Conservation (phyloP, 2,329 filamentous ascomycete genomes). For the Xylariaceae sp. region DNA sequence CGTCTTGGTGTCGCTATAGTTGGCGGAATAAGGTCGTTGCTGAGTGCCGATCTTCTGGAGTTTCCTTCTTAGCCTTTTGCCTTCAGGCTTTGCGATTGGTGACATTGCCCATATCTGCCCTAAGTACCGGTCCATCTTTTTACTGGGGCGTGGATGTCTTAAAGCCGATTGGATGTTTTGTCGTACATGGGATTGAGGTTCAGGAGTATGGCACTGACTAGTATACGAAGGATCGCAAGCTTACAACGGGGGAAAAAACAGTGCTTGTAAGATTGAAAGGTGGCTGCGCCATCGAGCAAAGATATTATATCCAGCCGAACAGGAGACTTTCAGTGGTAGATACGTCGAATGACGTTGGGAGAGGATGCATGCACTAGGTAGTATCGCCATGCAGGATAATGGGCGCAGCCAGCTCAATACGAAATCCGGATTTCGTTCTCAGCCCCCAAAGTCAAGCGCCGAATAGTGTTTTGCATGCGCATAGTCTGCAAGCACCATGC, state of each 20-base stretch:
- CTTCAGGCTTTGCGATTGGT: constrained; percentile 34
- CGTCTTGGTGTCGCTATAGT: constrained; percentile 32
- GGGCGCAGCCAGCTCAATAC: constrained; percentile 35
- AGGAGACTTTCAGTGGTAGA: background rate
- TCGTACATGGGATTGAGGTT: background rate
- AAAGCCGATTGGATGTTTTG: constrained; percentile 5
- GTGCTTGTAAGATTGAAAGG: too few relatives aligned
- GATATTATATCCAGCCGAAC: constrained; percentile 21
- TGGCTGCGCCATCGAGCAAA: background rate
- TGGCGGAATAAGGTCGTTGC: constrained; percentile 32
- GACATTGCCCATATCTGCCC: constrained; percentile 29
- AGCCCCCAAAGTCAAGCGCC: constrained; percentile 10
- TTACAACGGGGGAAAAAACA: background rate
- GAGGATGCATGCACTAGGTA: constrained; percentile 7
- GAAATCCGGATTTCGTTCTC: constrained; percentile 38
- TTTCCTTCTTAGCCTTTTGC: constrained; percentile 41
- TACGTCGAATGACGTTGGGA: constrained; percentile 23
- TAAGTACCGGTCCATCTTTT: constrained; percentile 38
- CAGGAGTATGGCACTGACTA: background rate
- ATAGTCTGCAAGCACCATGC: constrained; percentile 17
- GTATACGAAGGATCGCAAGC: background rate
- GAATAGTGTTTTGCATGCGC: constrained; percentile 7
- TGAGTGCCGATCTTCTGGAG: constrained; percentile 39
- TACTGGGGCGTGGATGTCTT: constrained; percentile 20
- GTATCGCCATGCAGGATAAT: constrained; percentile 20